Evolutionary conservation across 2,329 filamentous ascomycete genomes (phyloP), one percentile per base, ranked within the genome.

Genomic region (Colletotrichum ledebouriae): DNA sequence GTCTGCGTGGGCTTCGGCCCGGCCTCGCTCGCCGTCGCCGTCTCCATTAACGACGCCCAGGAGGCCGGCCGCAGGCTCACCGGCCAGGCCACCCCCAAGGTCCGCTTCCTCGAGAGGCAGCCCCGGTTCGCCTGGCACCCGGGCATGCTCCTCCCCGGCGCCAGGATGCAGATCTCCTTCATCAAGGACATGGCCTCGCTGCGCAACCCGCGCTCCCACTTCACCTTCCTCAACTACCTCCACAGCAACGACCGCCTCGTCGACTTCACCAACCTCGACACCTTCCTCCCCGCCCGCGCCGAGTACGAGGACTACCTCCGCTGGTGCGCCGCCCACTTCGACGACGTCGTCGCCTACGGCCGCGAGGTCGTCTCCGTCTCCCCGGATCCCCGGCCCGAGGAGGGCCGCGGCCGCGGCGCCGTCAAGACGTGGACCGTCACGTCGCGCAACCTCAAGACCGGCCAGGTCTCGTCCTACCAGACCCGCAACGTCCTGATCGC

Each of bases 91-190:
- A 59, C 81, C 6, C 92, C 93, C 55, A 94, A 92, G 77, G 90
- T 97, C 3, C 86, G 93, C 50, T 98, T 98, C 80, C 81, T 98
- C 25, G 95, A 98, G 83, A 92, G 92, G 78, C 95, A 98, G 80
- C 76, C 84, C 37, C 82, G 86, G 55, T 98, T 98, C 76, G 89
- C 92, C 67, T 98, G 95, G 95, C 95, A 98, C 79, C 90, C 94
- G 0, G 95, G 95, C 68, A 98, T 98, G 95, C 89, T 98, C 67
- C 87, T 98, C 3, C 93, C 94, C 0, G 94, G 94, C 5, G 93
- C 94, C 59, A 94, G 92, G 81, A 98, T 98, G 95, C 95, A 98
- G 78, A 98, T 98, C 73, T 97, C 93, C 10, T 98, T 97, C 83
- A 87, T 98, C 82, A 98, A 98, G 82, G 95, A 98, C 77, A 88